A percentile compares a stretch with the other conserved stretches of the same genome.
phyloP scores from a whole-genome alignment of 139 green algal genomes.

The Chlamydomonas urium region DNA sequence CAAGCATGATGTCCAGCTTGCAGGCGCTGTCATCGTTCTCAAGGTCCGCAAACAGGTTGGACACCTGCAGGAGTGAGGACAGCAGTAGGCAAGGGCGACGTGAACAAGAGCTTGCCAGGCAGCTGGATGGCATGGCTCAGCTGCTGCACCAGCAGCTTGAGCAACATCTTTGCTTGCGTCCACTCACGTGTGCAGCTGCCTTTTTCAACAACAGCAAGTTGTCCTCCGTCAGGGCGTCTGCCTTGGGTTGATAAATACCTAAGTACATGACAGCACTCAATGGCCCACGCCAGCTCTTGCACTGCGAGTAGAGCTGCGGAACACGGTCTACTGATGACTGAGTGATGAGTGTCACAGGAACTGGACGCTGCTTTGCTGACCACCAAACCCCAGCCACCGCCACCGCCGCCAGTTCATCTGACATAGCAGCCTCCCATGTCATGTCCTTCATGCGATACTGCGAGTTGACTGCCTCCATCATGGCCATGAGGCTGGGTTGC shows the following conservation, averaged over 20 bases:
- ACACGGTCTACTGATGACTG: constrained; percentile 23
- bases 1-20: constrained; percentile 20
- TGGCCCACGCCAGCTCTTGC: constrained; percentile 18
- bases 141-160: not conserved
- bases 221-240: not conserved
- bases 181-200: not conserved
- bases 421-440: constrained; percentile 12
- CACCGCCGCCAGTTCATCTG: constrained; percentile 5
- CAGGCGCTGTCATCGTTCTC: constrained; percentile 13
- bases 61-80: constrained; percentile 17
- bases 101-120: not conserved
- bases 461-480: not conserved
- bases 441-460: constrained; percentile 1
- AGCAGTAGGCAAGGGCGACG: not conserved
- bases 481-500: not conserved
- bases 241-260: not conserved
- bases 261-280: constrained; percentile 15
- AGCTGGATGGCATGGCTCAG: not conserved
- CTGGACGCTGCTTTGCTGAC: not conserved
- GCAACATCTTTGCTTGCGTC: not conserved
- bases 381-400: constrained; percentile 19
- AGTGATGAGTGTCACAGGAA: constrained; percentile 18
- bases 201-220: not conserved
- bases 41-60: constrained; percentile 7
- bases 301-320: constrained; percentile 22